These are phyloP conservation scores for Hypoxylon trugodes DNA, from an alignment of 495 filamentous ascomycete genomes.

Conservation along the genomic window DNA sequence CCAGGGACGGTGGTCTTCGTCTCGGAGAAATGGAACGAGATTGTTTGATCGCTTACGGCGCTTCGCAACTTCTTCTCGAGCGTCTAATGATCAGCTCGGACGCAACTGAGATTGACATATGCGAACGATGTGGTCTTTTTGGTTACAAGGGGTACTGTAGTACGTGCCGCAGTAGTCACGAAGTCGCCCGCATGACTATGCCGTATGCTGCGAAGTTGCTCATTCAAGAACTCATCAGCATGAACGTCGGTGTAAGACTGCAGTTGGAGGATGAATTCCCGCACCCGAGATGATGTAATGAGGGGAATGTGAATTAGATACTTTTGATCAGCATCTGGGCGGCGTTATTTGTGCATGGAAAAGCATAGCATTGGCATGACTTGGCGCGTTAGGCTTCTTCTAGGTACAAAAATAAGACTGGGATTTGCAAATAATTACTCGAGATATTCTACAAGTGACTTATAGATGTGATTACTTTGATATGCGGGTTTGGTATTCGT, in stretches of 20 bases:
- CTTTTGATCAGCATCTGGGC: conserved; percentile 32
- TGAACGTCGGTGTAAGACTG: conserved; percentile 91
- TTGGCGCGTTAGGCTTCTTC: neutral
- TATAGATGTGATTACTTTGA: too few species aligned
- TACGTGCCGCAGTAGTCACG: conserved; percentile 81
- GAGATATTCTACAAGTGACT: too few species aligned
- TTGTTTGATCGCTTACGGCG: conserved; percentile 95
- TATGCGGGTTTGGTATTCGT: too few species aligned
- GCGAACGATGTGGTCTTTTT: conserved; percentile 91
- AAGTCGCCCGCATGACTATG: conserved; percentile 90
- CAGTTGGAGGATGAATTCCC: conserved; percentile 94
- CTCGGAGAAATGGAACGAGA: conserved; percentile 99
- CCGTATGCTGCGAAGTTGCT: conserved; percentile 99
- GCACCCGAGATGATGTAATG: conserved; percentile 47
- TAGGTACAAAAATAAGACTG: neutral
- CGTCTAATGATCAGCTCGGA: conserved; percentile 94
- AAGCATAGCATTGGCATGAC: conserved; percentile 16
- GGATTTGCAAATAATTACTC: too few species aligned
- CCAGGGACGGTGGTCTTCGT: conserved; percentile 88
- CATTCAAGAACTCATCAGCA: conserved; percentile 94
- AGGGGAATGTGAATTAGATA: neutral
- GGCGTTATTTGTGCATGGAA: conserved; percentile 30
- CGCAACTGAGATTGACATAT: conserved; percentile 89
- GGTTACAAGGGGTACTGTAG: conserved; percentile 94
- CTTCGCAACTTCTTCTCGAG: conserved; percentile 90